Percentiles rank a stretch among this genome's conserved stretches.
Evolutionary conservation across 495 filamentous ascomycete genomes (phyloP).

Genomic region (Lepraria neglecta): DNA sequence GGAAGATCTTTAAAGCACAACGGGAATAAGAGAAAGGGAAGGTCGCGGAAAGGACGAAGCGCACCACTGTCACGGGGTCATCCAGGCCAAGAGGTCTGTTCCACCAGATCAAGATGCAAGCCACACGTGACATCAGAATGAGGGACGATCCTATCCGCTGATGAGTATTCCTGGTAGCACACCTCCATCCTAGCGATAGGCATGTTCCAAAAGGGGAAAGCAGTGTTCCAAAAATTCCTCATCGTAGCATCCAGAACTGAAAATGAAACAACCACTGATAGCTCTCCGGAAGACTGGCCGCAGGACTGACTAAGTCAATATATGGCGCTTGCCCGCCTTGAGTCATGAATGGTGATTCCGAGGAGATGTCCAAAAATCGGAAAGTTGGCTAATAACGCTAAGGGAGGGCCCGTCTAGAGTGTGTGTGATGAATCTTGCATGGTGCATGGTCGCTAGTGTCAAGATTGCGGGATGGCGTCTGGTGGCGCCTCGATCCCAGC

Average conservation of each 20-base stretch:
- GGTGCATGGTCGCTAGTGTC: constrained; percentile 1
- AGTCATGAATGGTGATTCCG: neutral
- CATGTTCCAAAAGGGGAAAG: neutral
- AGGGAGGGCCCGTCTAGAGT: neutral
- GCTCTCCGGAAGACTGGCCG: neutral
- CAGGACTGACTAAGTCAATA: neutral
- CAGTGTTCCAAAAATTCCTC: neutral
- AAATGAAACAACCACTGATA: neutral
- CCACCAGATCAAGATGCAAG: neutral
- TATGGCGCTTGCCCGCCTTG: neutral
- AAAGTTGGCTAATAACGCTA: neutral
- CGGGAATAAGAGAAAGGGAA: neutral
- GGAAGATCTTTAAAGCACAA: neutral
- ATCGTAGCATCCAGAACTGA: neutral
- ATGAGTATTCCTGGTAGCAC: neutral
- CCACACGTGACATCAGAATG: neutral
- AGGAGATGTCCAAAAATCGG: neutral
- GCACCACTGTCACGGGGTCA: neutral
- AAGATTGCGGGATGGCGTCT: constrained; percentile 4
- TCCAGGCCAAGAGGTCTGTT: neutral
- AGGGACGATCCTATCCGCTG: neutral
- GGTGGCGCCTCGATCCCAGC: neutral
- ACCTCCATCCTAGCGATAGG: neutral
- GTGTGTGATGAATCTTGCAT: neutral
- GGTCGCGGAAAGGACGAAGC: neutral